Evolutionary conservation across 805 yeast genomes (phyloP), one percentile per base, ranked within the genome.

Genomic region (Suhomyces faveliae): DNA sequence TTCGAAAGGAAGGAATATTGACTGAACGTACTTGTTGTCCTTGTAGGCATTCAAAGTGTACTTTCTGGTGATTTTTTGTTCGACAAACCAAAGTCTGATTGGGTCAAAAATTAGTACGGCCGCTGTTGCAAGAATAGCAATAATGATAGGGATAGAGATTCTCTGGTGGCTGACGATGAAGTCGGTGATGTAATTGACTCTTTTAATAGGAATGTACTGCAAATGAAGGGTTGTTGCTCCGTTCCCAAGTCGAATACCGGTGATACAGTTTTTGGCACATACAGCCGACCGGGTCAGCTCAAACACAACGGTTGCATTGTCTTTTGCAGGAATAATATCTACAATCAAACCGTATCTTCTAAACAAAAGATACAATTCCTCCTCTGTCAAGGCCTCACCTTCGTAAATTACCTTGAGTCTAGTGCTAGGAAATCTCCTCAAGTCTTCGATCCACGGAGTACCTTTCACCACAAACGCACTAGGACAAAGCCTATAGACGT

Each of bases 41-140:
- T 63, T 77, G 52, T 74, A 76, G 42, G 68, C 60, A n/a, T 77
- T 74, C 42, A 85, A 61, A 0, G 85, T 70, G 57, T 75, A 81
- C 56, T 70, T 78, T 50, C 77, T 80, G 4, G 85, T 79, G 47
- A 94, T 82, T 59, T 87, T 89, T 59, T 80, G 83, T 57, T 81
- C 81, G 47, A 94, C 81, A 59, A 83, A 84, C 66, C 83, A 85
- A 53, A 86, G 85, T 62, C 99, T 79, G 39, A 94, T 88, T 1
- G 99, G 99, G 57, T 94, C 99, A 66, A 94, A 94, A 38, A 94
- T 78, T 25, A 87, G 61, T 39, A 90, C 96, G 0, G 97, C 95
- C 2, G 85, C 51, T 2, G 89, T 85, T 2, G 97, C 91, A 10
- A 89, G 52, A 1, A 90, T 47, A 0, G 97, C 97, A 37, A 94